phyloP scores from a whole-genome alignment of 169 alveolate species.

The Plasmodium adleri region DNA sequence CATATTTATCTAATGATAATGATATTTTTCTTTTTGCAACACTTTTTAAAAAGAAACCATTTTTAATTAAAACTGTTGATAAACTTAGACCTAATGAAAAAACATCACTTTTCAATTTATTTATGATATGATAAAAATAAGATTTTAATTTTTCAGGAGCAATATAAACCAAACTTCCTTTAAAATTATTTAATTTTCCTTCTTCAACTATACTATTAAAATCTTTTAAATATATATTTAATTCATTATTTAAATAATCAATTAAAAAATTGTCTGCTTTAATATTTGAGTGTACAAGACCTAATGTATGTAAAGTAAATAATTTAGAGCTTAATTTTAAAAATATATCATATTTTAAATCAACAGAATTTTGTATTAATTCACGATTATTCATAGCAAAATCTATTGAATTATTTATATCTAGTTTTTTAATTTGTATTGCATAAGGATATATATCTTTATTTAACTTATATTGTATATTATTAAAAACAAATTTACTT shows the following conservation, averaged over 20 bases:
- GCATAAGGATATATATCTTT: slow-evolving; percentile 36
- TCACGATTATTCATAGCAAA: slow-evolving; percentile 16
- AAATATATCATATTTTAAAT: slow-evolving; percentile 44
- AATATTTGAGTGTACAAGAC: slow-evolving; percentile 43
- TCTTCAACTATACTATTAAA: slow-evolving; percentile 45
- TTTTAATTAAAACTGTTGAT: slow-evolving; percentile 37
- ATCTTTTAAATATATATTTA: slow-evolving; percentile 8
- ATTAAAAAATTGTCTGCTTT: slow-evolving; percentile 38
- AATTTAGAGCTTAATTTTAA: slow-evolving; percentile 31
- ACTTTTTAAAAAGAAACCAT: slow-evolving; percentile 17
- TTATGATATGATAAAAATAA: slow-evolving; percentile 11
- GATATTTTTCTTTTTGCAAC: slow-evolving; percentile 16
- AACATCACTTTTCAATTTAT: slow-evolving; percentile 63
- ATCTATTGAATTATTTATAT: slow-evolving; percentile 15
- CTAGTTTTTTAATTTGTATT: slow-evolving; percentile 24
- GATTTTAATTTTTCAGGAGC: slow-evolving; percentile 59
- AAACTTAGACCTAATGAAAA: slow-evolving; percentile 66
- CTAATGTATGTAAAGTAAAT: slow-evolving; percentile 41
- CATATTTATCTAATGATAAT: slow-evolving; percentile 12
- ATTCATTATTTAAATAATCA: slow-evolving; percentile 3
- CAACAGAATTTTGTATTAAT: slow-evolving; percentile 1
- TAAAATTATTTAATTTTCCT: slow-evolving; percentile 35
- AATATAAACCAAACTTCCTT: slow-evolving; percentile 41
- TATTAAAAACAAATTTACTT: slow-evolving; percentile 25
- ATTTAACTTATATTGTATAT: slow-evolving; percentile 2